Percentiles rank a stretch among this genome's conserved stretches.
These are phyloP conservation scores for Plasmodium blacklocki DNA, from an alignment of 169 alveolate species.

Conservation along the genomic window DNA sequence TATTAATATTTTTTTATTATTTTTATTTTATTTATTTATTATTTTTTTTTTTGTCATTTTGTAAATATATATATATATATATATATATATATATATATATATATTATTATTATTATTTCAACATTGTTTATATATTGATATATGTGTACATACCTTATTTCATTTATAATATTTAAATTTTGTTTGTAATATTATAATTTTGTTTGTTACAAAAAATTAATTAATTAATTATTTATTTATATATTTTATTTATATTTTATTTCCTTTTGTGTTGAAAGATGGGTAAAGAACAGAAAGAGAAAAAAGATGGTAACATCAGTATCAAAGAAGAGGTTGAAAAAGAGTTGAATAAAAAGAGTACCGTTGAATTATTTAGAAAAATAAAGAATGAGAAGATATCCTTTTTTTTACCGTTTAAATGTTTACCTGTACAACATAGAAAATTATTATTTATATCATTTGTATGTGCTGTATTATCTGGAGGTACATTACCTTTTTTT, in stretches of 20 bases:
- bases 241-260: background rate
- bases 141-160: conserved; percentile 1
- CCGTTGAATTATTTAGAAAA: conserved; percentile 36
- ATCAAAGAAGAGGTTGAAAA: conserved; percentile 72
- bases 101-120: background rate
- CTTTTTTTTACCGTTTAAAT: conserved; percentile 64
- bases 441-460: conserved; percentile 42
- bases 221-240: background rate
- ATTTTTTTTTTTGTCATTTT: background rate
- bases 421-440: conserved; percentile 33
- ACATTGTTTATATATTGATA: conserved; percentile 8
- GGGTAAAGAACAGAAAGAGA: conserved; percentile 8
- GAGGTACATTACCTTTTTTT: conserved; percentile 67
- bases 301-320: conserved; percentile 8
- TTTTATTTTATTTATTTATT: background rate
- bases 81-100: conserved; percentile 3
- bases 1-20: background rate
- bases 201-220: background rate
- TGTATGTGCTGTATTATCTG: conserved; percentile 60
- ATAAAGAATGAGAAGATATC: conserved; percentile 43
- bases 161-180: background rate
- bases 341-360: conserved; percentile 47
- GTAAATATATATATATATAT: background rate
- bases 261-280: background rate
- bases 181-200: no score